Evolutionary conservation across 106 monocot genomes (phyloP).

Genomic region (Apostasia shenzhenica): DNA sequence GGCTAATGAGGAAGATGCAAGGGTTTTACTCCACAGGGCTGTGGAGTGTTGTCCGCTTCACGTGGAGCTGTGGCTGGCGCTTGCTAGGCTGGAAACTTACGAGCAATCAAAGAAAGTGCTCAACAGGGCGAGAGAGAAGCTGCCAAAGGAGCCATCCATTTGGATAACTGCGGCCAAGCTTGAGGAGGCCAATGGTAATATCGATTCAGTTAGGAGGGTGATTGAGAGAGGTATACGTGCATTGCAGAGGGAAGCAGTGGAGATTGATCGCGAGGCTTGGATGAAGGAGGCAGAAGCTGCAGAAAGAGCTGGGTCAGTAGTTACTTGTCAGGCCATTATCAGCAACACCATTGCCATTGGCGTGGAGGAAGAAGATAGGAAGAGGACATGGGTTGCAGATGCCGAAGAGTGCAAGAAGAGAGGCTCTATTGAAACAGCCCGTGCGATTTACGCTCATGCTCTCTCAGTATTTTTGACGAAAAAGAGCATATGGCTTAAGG

Average conservation of each 20-base stretch:
- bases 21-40: conserved; percentile 84
- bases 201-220: conserved; percentile 66
- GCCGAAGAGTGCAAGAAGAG: conserved; percentile 98
- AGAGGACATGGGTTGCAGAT: conserved; percentile 98
- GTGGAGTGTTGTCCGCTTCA: conserved; percentile 96
- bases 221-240: conserved; percentile 83
- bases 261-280: conserved; percentile 90
- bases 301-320: conserved; percentile 82
- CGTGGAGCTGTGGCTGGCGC: conserved; percentile 94
- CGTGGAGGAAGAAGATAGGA: conserved; percentile 92
- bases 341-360: conserved; percentile 76
- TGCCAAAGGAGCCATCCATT: conserved; percentile 82
- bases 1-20: conserved; percentile 90
- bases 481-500: conserved; percentile 99
- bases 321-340: conserved; percentile 89
- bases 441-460: conserved; percentile 86
- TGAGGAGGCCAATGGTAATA: conserved; percentile 92
- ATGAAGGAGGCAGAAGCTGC: conserved; percentile 95
- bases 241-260: conserved; percentile 77
- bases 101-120: conserved; percentile 92
- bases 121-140: conserved; percentile 85
- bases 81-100: conserved; percentile 90
- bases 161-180: conserved; percentile 99
- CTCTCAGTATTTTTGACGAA: conserved; percentile 80
- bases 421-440: conserved; percentile 91